Base-by-base conservation (phyloP, 352 stramenopile genomes). In the Peronospora farinosa region DNA sequence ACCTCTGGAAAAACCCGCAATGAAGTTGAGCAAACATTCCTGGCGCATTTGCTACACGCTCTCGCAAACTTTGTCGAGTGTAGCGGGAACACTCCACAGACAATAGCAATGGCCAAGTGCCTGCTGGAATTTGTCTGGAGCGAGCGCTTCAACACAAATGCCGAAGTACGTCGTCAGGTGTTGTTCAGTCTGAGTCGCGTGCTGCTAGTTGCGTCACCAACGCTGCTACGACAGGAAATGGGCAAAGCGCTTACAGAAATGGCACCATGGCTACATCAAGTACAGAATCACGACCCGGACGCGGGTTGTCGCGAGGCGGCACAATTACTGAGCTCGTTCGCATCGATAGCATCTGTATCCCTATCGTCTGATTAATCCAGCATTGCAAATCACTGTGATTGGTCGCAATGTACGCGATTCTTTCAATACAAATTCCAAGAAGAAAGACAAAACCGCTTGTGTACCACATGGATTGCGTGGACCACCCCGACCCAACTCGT, bases 131-230 rank as follows among this genome's bases (percentile, higher is more conserved):
- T 88, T 51, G 69, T 74, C 31, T 91, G 73, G 77, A 59, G 57
- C 32, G 63, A 88, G 46, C 75, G 75, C 7, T 42, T 21, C 2
- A 80, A 64, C 39, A 30, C 36, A 0, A 65, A 63, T 19, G 77
- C 79, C 8, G 72, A 74, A 3, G 77, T 91, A 40, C 74, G 79
- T 23, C 73, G 79, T 2, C 79, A 91, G 45, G 79, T 91, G 25
- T 40, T 88, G 15, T 91, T 81, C 32, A 67, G 65, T 42, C 47
- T 87, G n/a, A 88, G 79, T 51, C 79, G 77, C 40, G 73, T 87
- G 43, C 45, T 91, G 35, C 49, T 91, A 1, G 73, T 86, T 2
- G 69, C 75, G 15, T 67, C 79, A 12, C 65, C 79, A 13, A 67
- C 69, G 17, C 36, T 91, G 13, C 35, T 88, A 44, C 59, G 62